phyloP scores from a whole-genome alignment of 148 eudicot species.

The Fallopia convolvulus region DNA sequence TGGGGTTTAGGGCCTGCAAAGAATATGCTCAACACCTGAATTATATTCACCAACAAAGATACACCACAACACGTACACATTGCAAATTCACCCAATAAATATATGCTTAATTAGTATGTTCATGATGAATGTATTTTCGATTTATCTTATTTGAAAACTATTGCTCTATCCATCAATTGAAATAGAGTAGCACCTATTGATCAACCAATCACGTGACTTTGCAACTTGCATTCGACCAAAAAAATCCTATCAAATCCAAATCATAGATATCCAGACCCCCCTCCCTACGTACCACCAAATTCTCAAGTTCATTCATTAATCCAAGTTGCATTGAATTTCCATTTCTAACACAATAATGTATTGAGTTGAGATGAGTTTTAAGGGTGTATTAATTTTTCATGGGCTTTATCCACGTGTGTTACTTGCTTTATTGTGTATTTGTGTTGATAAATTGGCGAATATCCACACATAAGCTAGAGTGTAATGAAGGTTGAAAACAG shows the following conservation, averaged over 20 bases:
- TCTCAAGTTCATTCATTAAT: background rate
- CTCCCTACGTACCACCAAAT: background rate
- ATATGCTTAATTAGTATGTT: background rate
- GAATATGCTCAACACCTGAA: conserved; percentile 9
- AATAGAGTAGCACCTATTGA: background rate
- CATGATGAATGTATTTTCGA: too few species aligned
- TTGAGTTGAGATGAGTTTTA: background rate
- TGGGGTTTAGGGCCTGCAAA: conserved; percentile 2
- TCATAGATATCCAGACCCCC: background rate
- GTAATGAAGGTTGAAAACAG: background rate
- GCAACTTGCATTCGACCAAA: background rate
- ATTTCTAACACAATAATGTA: background rate
- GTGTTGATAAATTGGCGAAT: background rate
- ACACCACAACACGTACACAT: too few species aligned
- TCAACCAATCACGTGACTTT: background rate
- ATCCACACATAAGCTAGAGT: background rate
- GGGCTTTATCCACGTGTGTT: background rate
- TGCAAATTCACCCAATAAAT: background rate
- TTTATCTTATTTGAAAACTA: too few species aligned
- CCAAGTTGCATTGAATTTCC: background rate
- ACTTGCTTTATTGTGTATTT: background rate
- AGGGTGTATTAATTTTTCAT: background rate
- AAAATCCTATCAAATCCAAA: background rate
- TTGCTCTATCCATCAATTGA: background rate
- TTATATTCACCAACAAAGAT: background rate